Percentiles rank a stretch among this genome's conserved stretches.
Evolutionary conservation across 257 asterid species (phyloP).

Genomic region (Jacaranda copaia): DNA sequence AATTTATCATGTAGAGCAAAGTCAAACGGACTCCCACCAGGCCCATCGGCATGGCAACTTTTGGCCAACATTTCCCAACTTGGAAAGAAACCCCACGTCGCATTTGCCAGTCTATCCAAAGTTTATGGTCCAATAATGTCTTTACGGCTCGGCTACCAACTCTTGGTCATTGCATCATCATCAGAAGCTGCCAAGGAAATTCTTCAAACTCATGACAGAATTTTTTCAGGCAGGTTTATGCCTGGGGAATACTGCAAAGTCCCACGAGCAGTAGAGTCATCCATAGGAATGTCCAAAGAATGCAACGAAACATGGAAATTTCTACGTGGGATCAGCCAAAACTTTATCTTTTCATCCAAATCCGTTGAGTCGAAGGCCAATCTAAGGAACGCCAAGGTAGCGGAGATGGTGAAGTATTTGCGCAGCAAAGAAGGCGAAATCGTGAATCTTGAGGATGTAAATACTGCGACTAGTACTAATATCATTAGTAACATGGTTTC

Average conservation of each 20-base stretch:
- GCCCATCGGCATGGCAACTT: conserved; percentile 9
- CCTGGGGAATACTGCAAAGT: not conserved
- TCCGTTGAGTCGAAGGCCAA: not conserved
- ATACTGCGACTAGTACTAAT: not conserved
- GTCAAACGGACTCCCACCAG: too few relatives aligned
- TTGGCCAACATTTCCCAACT: not conserved
- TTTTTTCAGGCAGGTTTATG: conserved; percentile 22
- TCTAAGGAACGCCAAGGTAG: not conserved
- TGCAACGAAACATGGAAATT: conserved; percentile 14
- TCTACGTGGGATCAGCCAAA: not conserved
- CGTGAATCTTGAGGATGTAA: not conserved
- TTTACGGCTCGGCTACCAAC: not conserved
- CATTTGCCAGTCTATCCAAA: not conserved
- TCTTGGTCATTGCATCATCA: conserved; percentile 24
- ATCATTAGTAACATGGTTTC: conserved; percentile 1
- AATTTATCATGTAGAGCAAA: too few relatives aligned
- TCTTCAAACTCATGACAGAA: conserved; percentile 1
- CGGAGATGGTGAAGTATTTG: conserved; percentile 8
- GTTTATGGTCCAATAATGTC: conserved; percentile 32
- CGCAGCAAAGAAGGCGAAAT: not conserved
- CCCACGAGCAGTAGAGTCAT: not conserved
- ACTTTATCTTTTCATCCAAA: not conserved
- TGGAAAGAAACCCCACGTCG: conserved; percentile 20
- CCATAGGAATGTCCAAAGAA: not conserved
- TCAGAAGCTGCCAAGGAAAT: not conserved